phyloP scores from a whole-genome alignment of 129 eudicot species.

The Ambrosia artemisiifolia region DNA sequence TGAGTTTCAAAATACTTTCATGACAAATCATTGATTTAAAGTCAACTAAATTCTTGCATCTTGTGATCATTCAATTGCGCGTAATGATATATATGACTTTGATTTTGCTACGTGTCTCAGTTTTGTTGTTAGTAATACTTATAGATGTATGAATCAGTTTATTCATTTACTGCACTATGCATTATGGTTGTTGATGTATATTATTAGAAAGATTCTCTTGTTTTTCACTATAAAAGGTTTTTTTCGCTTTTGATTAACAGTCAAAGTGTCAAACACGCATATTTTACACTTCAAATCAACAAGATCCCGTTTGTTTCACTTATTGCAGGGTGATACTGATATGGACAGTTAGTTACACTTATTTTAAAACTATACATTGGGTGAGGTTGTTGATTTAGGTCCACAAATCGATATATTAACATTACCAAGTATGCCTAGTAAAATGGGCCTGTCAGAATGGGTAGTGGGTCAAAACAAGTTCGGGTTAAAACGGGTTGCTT shows the following conservation, averaged over 20 bases:
- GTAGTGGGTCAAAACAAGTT: too few relatives aligned
- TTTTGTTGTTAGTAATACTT: too few relatives aligned
- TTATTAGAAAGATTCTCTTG: neutral
- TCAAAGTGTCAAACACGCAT: neutral
- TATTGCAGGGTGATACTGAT: too few relatives aligned
- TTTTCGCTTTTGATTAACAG: neutral
- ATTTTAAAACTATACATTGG: too few relatives aligned
- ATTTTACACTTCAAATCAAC: neutral
- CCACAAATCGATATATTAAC: neutral
- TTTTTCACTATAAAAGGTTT: neutral
- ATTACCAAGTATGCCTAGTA: neutral
- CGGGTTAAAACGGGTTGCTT: too few relatives aligned
- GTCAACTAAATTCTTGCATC: neutral
- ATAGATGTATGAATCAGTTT: too few relatives aligned
- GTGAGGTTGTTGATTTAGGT: too few relatives aligned
- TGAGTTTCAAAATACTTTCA: constrained; percentile 5
- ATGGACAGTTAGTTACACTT: too few relatives aligned
- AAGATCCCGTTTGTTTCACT: too few relatives aligned
- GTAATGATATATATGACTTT: too few relatives aligned
- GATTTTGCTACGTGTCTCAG: too few relatives aligned
- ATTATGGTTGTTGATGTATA: neutral
- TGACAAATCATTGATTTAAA: neutral
- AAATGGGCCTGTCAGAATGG: neutral
- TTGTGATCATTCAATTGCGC: neutral
- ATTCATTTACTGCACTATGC: too few relatives aligned